Percentiles rank a stretch among this genome's conserved stretches.
These are phyloP conservation scores for Orychophragmus violaceus DNA, from an alignment of 345 rosid species.

Conservation along the genomic window DNA sequence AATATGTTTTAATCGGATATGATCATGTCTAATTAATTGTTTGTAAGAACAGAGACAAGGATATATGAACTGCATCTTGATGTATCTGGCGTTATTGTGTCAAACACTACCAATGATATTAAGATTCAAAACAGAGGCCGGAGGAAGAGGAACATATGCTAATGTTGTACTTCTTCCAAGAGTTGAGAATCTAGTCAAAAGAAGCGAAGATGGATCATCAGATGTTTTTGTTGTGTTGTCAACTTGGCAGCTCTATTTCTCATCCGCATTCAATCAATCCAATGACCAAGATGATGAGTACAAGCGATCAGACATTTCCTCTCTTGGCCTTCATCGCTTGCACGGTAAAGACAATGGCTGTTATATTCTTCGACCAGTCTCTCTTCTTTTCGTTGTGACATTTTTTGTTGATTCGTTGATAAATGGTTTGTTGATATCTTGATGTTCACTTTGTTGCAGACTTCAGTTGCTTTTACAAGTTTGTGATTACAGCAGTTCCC, in stretches of 20 bases:
- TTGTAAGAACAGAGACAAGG: conserved; percentile 64
- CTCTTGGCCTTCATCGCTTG: conserved; percentile 73
- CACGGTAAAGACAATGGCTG: conserved; percentile 41
- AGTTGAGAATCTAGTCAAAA: too few relatives aligned
- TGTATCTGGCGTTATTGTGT: conserved; percentile 70
- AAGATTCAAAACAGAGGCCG: conserved; percentile 31
- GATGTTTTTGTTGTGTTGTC: conserved; percentile 55
- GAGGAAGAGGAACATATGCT: background rate
- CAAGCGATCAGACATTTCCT: conserved; percentile 66
- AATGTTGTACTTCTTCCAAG: background rate
- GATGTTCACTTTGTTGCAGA: conserved; percentile 53
- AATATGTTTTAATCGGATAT: background rate
- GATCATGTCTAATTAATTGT: background rate
- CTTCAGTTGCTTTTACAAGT: conserved; percentile 75
- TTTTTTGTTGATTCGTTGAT: too few relatives aligned
- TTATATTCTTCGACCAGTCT: background rate
- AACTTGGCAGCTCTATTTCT: conserved; percentile 44
- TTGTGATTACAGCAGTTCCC: conserved; percentile 68
- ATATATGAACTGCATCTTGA: conserved; percentile 66
- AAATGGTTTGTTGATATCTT: conserved; percentile 10
- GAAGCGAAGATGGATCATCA: conserved; percentile 13
- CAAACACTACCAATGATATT: conserved; percentile 68
- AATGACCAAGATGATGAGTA: conserved; percentile 46
- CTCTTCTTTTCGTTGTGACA: background rate
- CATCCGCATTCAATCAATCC: conserved; percentile 42